Conservation (phyloP, 2,329 filamentous ascomycete species). For the Leptographium galeiforme region DNA sequence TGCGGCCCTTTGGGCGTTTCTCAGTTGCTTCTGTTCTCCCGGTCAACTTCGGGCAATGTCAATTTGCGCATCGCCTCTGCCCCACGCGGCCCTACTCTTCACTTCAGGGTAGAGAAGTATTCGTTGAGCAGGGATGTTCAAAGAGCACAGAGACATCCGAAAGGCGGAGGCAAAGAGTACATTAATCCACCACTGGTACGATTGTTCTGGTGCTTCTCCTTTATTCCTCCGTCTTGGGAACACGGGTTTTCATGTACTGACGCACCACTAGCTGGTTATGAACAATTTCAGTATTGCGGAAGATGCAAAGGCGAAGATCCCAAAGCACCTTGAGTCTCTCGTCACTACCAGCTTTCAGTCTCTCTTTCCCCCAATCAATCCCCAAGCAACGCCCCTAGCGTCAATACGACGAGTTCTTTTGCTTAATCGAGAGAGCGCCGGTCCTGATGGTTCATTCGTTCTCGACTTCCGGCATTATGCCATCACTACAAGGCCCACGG, state of each 20-base stretch:
- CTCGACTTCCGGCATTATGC: constrained; percentile 88
- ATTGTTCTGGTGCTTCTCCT: not conserved
- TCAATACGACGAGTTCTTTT: constrained; percentile 88
- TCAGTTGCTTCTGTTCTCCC: constrained; percentile 85
- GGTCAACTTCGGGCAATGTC: constrained; percentile 79
- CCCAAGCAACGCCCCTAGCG: constrained; percentile 74
- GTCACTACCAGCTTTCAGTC: constrained; percentile 92
- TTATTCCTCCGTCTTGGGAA: not conserved
- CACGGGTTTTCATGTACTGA: constrained; percentile 8
- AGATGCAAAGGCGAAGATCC: constrained; percentile 55
- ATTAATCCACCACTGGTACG: constrained; percentile 66
- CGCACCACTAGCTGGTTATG: constrained; percentile 63
- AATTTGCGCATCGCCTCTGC: constrained; percentile 81
- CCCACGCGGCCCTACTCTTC: constrained; percentile 79
- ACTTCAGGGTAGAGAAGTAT: constrained; percentile 92
- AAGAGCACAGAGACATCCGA: constrained; percentile 69
- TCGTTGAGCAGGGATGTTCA: constrained; percentile 85
- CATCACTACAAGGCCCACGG: constrained; percentile 77
- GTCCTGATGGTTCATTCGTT: constrained; percentile 56
- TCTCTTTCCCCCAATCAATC: constrained; percentile 89
- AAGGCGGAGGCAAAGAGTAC: constrained; percentile 73
- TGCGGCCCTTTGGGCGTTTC: constrained; percentile 85
- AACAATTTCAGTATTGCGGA: constrained; percentile 74
- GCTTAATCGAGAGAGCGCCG: constrained; percentile 61
- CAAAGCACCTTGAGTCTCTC: constrained; percentile 85